These are phyloP conservation scores for Nannochloris sp. DNA, from an alignment of 139 green algal genomes.

Conservation along the genomic window DNA sequence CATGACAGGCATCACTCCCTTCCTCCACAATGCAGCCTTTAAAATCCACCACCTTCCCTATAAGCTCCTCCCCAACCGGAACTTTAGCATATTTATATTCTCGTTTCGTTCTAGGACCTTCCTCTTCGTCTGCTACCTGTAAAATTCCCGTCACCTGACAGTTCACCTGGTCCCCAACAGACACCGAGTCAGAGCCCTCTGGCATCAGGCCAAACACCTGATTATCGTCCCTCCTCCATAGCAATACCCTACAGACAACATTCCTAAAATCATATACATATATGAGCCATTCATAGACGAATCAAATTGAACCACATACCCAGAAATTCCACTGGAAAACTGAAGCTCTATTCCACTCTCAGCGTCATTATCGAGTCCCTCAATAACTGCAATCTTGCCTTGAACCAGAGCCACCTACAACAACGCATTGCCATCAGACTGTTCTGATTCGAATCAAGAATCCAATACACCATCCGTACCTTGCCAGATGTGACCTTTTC, in stretches of 20 bases:
- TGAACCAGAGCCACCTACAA: conserved; percentile 59
- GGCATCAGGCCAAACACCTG: conserved; percentile 62
- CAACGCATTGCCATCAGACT: not conserved
- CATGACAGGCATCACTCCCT: not conserved
- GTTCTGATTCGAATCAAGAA: not conserved
- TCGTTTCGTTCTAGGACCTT: conserved; percentile 64
- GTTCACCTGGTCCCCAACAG: conserved; percentile 51
- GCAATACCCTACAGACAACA: conserved; percentile 48
- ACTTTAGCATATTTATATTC: conserved; percentile 53
- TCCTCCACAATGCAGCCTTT: conserved; percentile 31
- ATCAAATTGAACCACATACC: conserved; percentile 31
- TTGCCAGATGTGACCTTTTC: conserved; percentile 58
- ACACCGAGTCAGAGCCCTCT: conserved; percentile 39
- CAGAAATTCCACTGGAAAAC: conserved; percentile 66
- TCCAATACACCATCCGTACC: conserved; percentile 26
- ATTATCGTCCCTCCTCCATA: conserved; percentile 72
- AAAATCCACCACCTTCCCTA: conserved; percentile 50
- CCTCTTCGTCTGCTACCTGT: conserved; percentile 66
- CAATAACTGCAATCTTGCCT: conserved; percentile 65
- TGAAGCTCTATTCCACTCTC: conserved; percentile 60
- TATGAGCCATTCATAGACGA: too few relatives aligned
- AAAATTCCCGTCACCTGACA: conserved; percentile 69
- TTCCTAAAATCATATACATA: not conserved
- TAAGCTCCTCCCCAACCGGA: conserved; percentile 35
- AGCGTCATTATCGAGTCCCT: conserved; percentile 76